Conservation (phyloP, 345 rosid genomes). For the Toxicodendron radicans region DNA sequence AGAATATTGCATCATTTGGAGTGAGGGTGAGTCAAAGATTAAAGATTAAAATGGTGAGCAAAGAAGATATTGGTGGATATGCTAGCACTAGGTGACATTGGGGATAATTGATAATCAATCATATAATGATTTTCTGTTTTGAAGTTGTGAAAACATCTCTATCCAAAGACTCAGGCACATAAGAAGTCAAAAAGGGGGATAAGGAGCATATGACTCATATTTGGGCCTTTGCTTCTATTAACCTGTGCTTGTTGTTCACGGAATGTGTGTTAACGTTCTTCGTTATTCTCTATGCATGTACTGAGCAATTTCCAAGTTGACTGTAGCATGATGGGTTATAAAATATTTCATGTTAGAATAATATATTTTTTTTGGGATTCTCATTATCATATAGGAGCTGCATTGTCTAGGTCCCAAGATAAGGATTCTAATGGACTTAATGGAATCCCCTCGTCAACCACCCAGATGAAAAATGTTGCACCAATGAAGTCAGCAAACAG, state of each 20-base stretch:
- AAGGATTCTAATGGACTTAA: slow-evolving; percentile 34
- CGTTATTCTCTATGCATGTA: background rate
- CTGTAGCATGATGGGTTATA: background rate
- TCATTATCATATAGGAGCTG: slow-evolving; percentile 28
- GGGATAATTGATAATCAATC: background rate
- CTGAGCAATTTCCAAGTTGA: slow-evolving; percentile 5
- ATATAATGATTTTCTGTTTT: background rate
- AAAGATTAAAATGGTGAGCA: background rate
- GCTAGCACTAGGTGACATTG: background rate
- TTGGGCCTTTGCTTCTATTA: background rate
- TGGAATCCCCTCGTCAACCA: slow-evolving; percentile 36
- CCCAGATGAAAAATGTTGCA: slow-evolving; percentile 40
- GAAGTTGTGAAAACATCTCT: background rate
- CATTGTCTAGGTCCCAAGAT: slow-evolving; percentile 30
- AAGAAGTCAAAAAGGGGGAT: background rate
- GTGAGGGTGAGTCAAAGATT: background rate
- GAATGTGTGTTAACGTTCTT: background rate
- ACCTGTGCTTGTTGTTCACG: background rate
- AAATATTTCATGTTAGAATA: slow-evolving; percentile 5
- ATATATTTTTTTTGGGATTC: slow-evolving; percentile 11
- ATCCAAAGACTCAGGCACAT: background rate
- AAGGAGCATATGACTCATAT: background rate
- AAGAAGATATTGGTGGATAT: slow-evolving; percentile 2
- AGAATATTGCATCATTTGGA: background rate
- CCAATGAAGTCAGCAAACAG: slow-evolving; percentile 56